Base-by-base conservation (phyloP, 1,284 basidiomycete genomes). In the Leccinum fuscescens region DNA sequence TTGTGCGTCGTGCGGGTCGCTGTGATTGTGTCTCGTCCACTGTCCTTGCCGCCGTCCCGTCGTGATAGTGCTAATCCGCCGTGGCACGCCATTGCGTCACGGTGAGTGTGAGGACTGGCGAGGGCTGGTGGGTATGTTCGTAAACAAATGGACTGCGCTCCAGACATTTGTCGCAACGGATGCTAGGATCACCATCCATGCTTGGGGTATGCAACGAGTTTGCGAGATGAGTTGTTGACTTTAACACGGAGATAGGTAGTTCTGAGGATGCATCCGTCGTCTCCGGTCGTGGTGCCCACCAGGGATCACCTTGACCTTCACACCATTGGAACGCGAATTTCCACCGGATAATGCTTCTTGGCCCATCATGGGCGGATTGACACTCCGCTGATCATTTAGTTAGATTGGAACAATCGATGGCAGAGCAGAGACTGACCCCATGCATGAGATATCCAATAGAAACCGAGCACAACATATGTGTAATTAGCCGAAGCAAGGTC, bases 301-400 rank as follows among this genome's bases (percentile, higher is more conserved):
- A 69, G 9, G 68, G 77, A 54, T 74, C 64, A 37, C 82, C 87
- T 74, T 92, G 89, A 53, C 79, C 80, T 62, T 86, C 81, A 64
- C 87, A 89, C 88, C 89, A 92, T 63, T 88, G 86, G 65, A 92
- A 92, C 6, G 86, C 84, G 66, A 92, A 91, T 69, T 92, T 92
- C 71, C 84, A 90, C 9, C 89, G 79, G 5, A 90, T 79, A 17
- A 90, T 83, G 50, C 73, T 74, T 6, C 81, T 80, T 33, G 67
- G 69, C 17, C 75, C 74, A 59, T 81, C 83, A 33, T 72, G 70
- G 8, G 80, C 74, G 2, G 77, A 67, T 64, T 89, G 84, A 60
- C 80, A 82, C 74, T 92, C 90, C 49, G 87, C 88, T 92, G 59
- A 20, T 55, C 22, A 20, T 35, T 35, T 44, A 29, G 33, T 76